phyloP scores from a whole-genome alignment of 2,329 filamentous ascomycete genomes.

The Cercospora canescens region DNA sequence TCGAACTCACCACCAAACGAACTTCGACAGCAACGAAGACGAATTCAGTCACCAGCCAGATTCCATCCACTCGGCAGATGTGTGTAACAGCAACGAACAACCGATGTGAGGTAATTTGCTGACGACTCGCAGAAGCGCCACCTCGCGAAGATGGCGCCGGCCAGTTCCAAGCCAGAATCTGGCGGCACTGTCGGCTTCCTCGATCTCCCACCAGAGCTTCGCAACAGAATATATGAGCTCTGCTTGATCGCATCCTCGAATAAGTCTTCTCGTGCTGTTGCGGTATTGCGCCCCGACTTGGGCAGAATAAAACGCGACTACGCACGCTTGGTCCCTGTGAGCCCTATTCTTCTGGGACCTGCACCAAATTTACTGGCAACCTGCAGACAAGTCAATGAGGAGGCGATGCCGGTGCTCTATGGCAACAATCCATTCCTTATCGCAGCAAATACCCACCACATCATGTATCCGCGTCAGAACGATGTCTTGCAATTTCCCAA shows the following conservation, averaged over 20 bases:
- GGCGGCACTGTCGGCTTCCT: background rate
- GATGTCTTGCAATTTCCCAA: background rate
- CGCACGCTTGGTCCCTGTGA: background rate
- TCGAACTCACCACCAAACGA: no score
- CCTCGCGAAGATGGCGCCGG: background rate
- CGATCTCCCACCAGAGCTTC: constrained; percentile 3
- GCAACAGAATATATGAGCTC: background rate
- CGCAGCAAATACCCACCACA: background rate
- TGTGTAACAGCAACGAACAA: background rate
- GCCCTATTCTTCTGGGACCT: background rate
- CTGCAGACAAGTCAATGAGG: background rate
- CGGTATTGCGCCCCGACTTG: background rate
- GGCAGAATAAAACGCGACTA: background rate
- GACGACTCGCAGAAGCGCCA: background rate
- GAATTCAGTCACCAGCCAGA: no score
- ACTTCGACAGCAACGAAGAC: no score
- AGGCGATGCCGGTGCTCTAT: background rate
- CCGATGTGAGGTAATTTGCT: background rate
- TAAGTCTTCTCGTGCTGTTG: no score
- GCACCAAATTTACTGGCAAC: background rate
- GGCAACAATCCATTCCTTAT: background rate
- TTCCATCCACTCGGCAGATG: background rate
- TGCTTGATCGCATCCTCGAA: background rate
- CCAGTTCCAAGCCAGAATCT: background rate
- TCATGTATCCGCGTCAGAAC: background rate